Percentiles rank a stretch among this genome's conserved stretches.
Conservation (phyloP, 306 rosid genomes). For the Rubus idaeus region DNA sequence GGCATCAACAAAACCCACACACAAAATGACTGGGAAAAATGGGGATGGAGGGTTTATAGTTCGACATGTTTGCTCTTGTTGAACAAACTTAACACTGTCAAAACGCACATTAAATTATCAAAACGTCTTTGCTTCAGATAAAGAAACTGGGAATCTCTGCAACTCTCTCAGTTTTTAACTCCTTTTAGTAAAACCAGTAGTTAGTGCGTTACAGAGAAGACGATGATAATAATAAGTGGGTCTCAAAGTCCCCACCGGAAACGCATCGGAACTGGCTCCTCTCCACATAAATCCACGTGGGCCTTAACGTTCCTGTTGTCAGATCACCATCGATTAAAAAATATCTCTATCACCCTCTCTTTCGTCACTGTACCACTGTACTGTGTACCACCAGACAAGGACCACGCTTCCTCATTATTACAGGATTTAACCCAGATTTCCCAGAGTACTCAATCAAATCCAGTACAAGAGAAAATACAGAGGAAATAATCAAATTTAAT, state of each 20-base stretch:
- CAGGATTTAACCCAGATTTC: neutral
- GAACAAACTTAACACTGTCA: neutral
- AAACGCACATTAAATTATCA: too few relatives aligned
- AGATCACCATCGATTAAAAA: neutral
- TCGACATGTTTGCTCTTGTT: neutral
- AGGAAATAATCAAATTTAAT: neutral
- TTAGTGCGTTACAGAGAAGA: conserved; percentile 2
- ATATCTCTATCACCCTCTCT: neutral
- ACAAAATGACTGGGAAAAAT: too few relatives aligned
- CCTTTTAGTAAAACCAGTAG: neutral
- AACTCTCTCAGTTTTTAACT: neutral
- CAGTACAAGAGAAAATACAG: neutral
- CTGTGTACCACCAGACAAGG: conserved; percentile 12
- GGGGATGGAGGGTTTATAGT: too few relatives aligned
- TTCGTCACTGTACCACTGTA: neutral
- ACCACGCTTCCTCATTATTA: neutral
- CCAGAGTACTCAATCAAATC: neutral
- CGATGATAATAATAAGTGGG: neutral
- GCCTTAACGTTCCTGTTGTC: conserved; percentile 11
- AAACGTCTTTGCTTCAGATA: neutral
- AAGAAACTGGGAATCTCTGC: neutral
- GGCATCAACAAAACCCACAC: too few relatives aligned
- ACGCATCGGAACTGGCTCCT: neutral
- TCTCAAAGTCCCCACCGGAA: neutral
- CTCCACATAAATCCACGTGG: neutral